Evolutionary conservation across 1,284 basidiomycete genomes (phyloP), one percentile per base, ranked within the genome.

Genomic region (Amylostereum chailletii): DNA sequence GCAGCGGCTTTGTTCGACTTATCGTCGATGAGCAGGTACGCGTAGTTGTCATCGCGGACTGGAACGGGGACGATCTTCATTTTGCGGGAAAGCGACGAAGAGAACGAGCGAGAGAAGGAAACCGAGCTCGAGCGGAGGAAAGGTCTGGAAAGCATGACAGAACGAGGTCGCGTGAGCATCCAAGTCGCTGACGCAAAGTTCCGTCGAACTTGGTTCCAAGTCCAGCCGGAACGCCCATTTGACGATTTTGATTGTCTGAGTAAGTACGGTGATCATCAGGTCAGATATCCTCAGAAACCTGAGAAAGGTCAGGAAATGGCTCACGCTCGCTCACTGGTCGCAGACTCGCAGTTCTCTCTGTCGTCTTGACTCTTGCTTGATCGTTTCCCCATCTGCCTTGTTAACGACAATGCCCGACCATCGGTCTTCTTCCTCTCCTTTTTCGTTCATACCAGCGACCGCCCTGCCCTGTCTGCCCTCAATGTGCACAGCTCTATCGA

Each of bases 1-100:
- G 74, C 89, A 0, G 88, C 89, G 1, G 87, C 90, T 53, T 79
- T 76, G 47, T 79, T 81, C 5, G 80, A 73, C 0, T 69, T 60
- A 44, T 86, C 79, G 65, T 93, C 91, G 53, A 92, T 70, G 65
- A 94, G 69, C 37, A 94, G 76, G 65, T 94, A 95, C 47, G 90
- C 89, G 66, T 94, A 94, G 66, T 95, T 94, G 65, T 94, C 89
- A 31, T 80, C 71, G 53, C 86, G 77, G 45, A 91, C 86, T 39
- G 82, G 86, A 4, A 91, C 77, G 1, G 89, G 81, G 19, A 89
- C 66, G 61, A 92, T 73, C 61, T 79, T 78, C 87, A 91, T 90
- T 38, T 55, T 69, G 48, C 34, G 32, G 32, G 48, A 11, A 19
- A 57, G 34, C 42, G 63, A 55, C 43, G 58, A 53, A 27, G 65